Percentiles rank a stretch among this genome's conserved stretches.
Conservation (phyloP, 169 alveolate species). For the Plasmodium adleri region DNA sequence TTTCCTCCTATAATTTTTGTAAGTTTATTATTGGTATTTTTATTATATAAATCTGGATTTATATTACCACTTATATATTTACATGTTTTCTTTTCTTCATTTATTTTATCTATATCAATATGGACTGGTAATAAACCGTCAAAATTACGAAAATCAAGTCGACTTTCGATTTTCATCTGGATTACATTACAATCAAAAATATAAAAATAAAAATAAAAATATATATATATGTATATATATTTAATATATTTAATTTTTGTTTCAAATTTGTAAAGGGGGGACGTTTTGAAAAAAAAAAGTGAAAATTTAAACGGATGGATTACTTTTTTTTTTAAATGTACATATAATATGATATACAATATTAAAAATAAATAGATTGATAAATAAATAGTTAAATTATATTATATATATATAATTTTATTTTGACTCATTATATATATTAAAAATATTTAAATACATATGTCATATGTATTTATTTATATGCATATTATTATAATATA, state of each 20-base stretch:
- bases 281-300: no score
- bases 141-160: slow-evolving; percentile 47
- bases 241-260: neutral
- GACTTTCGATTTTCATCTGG: slow-evolving; percentile 13
- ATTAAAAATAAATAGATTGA: no score
- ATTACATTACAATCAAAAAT: neutral
- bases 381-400: no score
- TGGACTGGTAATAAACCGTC: slow-evolving; percentile 51
- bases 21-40: slow-evolving; percentile 42
- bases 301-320: no score
- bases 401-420: no score
- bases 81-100: slow-evolving; percentile 51
- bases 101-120: slow-evolving; percentile 60
- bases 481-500: no score
- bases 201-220: neutral
- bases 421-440: no score
- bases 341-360: no score
- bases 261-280: no score
- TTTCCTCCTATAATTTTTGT: slow-evolving; percentile 47
- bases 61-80: slow-evolving; percentile 50
- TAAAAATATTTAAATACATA: no score
- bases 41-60: slow-evolving; percentile 26
- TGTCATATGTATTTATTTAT: no score
- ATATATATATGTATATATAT: neutral
- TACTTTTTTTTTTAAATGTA: no score